Base-by-base conservation (phyloP, 495 filamentous ascomycete genomes). In the Penicillium paradoxum region DNA sequence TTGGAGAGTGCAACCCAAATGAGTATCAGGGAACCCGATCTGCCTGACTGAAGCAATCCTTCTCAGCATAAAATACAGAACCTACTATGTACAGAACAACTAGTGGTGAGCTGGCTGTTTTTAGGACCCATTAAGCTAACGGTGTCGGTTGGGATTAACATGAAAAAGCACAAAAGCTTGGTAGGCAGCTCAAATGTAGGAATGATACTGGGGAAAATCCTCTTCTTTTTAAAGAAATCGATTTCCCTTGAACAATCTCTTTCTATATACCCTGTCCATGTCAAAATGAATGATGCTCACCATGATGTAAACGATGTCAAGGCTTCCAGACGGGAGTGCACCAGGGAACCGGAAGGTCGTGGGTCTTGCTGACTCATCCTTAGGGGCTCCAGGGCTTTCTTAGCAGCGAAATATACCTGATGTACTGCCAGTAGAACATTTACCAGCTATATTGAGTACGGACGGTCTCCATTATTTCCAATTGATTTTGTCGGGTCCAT, bases 201-300 rank as follows among this genome's bases (percentile, higher is more conserved):
- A 4, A 8, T 15, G 10, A 3, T 6, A 32, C 29, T 8, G 10
- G 29, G 6, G 2, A 32, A 9, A 11, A 3, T 11, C 10, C 10
- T 32, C 10, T 11, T 32, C 29, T 6, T 17, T 37, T 34, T 4
- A n/a, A n/a, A n/a, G n/a, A n/a, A 1, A 37, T 37, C 6, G 3
- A 6, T 15, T 37, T 37, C 6, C 13, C 34, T 37, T 15, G 34
- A 15, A 15, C 2, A 34, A 14, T n/a, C 6, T 17, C n/a, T 37
- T 15, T 37, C 14, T 37, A 15, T 15, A 15, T 17, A 15, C 4
- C n/a, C 34, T 37, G 2, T n/a, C 6, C n/a, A 37, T 34, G 47
- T 49, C 52, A 45, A 51, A 52, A 60, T 58, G 53, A 57, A 58
- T 72, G 65, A 66, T 68, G 67, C 55, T 67, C 65, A 65, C 58